Evolutionary conservation across 805 yeast species (phyloP), one percentile per base, ranked within the genome.

Genomic region (Crinitomyces ghanaensis): DNA sequence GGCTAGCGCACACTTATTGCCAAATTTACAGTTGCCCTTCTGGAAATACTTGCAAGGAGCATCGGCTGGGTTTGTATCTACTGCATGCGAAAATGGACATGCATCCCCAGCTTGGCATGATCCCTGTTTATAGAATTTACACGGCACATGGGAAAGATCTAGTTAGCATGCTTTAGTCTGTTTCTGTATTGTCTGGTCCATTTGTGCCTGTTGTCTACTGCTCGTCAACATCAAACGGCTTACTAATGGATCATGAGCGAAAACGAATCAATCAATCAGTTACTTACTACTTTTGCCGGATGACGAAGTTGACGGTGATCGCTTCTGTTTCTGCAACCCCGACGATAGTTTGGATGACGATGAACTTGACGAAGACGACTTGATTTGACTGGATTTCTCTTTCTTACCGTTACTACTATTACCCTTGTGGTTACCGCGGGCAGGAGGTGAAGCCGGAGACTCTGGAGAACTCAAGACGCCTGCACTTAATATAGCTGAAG

Each of bases 21-120:
- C 98, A 56, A 88, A 88, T 59, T 85, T 85, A 59, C 98, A 88
- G 51, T 85, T 84, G n/a, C 97, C 97, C 51, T 82, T 82, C 49
- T 80, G 91, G 56, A 83, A 88, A 57, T 86, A 88, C 63, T 85
- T 86, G 66, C 98, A 88, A 5, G 86, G 83, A 2, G 63, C 61
- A 34, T 58, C 59, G 31, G 66, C 66, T 6, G 54, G 58, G n/a
- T 65, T 53, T 4, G 69, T 63, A 35, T 77, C 80, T 33, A 72
- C 51, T 30, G 78, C 66, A 54, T 88, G 98, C 21, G 91, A 76
- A 53, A 88, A 88, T 2, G 95, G 95, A 55, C 98, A 88, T 1
- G 88, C 66, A 33, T 63, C 65, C 8, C 97, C 97, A 1, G 97
- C 97, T 56, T 86, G 96, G 56, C 98, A 88, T 12, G 81, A 73